Evolutionary conservation across 306 rosid genomes (phyloP).

Genomic region (Ammopiptanthus mongolicus): DNA sequence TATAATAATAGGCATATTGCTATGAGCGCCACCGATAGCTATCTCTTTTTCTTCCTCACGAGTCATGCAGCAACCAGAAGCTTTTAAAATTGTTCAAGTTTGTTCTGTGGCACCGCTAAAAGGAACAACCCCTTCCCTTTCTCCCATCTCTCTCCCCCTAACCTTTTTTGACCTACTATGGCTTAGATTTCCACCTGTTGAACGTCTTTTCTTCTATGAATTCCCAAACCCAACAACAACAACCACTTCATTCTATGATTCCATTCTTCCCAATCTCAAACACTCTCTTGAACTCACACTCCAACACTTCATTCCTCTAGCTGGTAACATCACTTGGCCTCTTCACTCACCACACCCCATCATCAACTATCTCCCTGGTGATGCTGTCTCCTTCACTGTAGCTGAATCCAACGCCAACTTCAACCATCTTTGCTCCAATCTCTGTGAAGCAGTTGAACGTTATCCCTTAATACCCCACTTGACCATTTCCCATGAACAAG

Average conservation of each 20-base stretch:
- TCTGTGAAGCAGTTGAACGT: background rate
- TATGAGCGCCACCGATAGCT: too few species aligned
- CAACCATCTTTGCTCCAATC: background rate
- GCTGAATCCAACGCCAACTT: conserved; percentile 13
- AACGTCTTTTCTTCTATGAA: conserved; percentile 15
- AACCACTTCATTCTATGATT: background rate
- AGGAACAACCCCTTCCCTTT: background rate
- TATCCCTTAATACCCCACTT: conserved; percentile 2
- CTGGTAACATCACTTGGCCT: background rate
- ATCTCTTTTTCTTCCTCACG: too few species aligned
- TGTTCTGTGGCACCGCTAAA: background rate
- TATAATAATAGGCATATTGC: too few species aligned
- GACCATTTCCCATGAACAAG: background rate
- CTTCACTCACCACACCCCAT: background rate
- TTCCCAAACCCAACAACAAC: background rate
- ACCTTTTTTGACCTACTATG: conserved; percentile 30
- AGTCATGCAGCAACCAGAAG: too few species aligned
- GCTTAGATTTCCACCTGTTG: conserved; percentile 16
- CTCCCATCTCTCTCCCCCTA: background rate
- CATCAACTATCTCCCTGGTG: background rate
- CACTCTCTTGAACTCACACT: conserved; percentile 4
- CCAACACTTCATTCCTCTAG: background rate
- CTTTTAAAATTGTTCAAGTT: background rate
- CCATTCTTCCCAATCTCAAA: background rate
- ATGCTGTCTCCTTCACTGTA: background rate